These are phyloP conservation scores for Pleurotus giganteus DNA, from an alignment of 768 basidiomycete species.

Conservation along the genomic window DNA sequence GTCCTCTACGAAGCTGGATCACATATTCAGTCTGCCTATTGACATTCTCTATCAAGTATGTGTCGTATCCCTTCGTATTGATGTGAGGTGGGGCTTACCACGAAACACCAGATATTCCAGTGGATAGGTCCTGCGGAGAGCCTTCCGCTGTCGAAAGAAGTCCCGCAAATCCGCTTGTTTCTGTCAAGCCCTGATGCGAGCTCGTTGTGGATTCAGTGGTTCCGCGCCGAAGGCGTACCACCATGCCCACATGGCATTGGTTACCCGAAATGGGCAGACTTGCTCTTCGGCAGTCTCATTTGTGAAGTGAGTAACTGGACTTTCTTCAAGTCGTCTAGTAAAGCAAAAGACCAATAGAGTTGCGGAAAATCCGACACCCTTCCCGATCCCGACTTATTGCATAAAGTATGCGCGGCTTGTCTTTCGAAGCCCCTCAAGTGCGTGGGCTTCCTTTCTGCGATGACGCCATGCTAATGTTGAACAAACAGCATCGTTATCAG, in stretches of 20 bases:
- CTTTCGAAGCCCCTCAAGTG: neutral
- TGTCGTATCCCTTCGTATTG: neutral
- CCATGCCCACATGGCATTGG: slow-evolving; percentile 21
- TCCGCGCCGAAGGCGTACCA: slow-evolving; percentile 17
- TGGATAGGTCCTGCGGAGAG: neutral
- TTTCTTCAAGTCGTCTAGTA: neutral
- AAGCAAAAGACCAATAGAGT: neutral
- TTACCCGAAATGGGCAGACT: slow-evolving; percentile 24
- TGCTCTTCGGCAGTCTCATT: slow-evolving; percentile 20
- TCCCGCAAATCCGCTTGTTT: neutral
- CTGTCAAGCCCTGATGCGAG: slow-evolving; percentile 6
- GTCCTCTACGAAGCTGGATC: too few relatives aligned
- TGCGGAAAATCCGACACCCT: neutral
- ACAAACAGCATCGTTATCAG: neutral
- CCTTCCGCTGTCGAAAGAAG: neutral
- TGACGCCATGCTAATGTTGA: neutral
- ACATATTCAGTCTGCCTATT: too few relatives aligned
- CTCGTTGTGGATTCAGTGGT: slow-evolving; percentile 22
- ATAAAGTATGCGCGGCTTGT: neutral
- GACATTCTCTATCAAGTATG: neutral
- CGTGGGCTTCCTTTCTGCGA: neutral
- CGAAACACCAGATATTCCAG: neutral
- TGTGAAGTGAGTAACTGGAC: slow-evolving; percentile 16
- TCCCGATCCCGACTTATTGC: neutral
- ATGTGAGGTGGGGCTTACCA: neutral